Percentiles rank a stretch among this genome's conserved stretches.
These are phyloP conservation scores for Amaranthus tricolor DNA, from an alignment of 179 eudicot species.

Conservation along the genomic window DNA sequence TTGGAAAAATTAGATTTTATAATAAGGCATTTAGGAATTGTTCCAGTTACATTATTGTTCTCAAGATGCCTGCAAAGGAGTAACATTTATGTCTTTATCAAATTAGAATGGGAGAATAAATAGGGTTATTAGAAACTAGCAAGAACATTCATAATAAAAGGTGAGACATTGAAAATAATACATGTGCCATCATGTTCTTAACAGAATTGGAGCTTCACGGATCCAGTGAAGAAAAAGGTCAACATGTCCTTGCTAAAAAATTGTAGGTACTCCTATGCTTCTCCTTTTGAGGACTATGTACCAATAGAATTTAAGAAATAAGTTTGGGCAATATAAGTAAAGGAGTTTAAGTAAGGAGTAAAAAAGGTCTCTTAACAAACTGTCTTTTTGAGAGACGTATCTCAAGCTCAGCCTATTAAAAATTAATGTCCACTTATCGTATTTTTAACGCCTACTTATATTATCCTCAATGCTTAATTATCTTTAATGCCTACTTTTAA, in stretches of 20 bases:
- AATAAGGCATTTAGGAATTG: conserved; percentile 60
- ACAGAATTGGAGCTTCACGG: neutral
- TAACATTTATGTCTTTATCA: neutral
- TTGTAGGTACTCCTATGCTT: neutral
- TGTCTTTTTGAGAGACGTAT: no score
- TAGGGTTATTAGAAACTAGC: neutral
- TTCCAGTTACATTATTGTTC: conserved; percentile 66
- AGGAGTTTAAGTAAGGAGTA: no score
- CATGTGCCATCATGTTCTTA: conserved; percentile 9
- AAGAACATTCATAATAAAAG: neutral
- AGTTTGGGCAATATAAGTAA: no score
- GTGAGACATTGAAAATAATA: neutral
- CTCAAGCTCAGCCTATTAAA: no score
- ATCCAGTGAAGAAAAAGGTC: conserved; percentile 10
- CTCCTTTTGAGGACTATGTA: neutral
- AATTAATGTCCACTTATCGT: no score
- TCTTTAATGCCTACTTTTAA: no score
- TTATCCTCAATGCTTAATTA: no score
- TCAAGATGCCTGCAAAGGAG: conserved; percentile 59
- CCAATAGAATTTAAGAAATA: no score
- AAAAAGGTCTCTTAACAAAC: no score
- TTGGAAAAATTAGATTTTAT: conserved; percentile 24
- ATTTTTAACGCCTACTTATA: no score
- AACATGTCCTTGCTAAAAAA: neutral
- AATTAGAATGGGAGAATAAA: conserved; percentile 3